Evolutionary conservation across 2,329 filamentous ascomycete species (phyloP), one percentile per base, ranked within the genome.

Genomic region (Ceratocystis harringtonii): DNA sequence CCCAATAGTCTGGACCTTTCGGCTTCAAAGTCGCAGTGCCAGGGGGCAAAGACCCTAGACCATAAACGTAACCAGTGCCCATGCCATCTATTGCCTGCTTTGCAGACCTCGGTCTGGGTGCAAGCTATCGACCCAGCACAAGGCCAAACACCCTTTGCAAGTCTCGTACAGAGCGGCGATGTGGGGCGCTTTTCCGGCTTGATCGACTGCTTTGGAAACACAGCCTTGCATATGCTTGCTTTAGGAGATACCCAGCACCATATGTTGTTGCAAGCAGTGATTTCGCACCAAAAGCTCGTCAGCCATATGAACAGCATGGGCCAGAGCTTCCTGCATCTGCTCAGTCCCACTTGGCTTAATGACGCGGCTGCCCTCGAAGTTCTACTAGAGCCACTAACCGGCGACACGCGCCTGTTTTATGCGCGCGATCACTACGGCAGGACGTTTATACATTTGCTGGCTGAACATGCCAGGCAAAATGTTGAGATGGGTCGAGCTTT

Each of bases 381-480:
- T 1, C 67, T 74, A 32, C 69, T 68, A 43, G 70, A 66, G 60
- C 70, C 74, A 7, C 69, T 76, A 12, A 65, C 57, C 0, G 66
- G 71, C 2, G 67, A 79, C 10, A 60, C 74, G 5, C 61, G 68
- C 1, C 62, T 67, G 0, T 63, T 75, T 1, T 72, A 73, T 22
- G 69, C 71, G 1, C 71, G 72, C 15, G 81, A 84, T 68, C 71
- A 75, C 45, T 83, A 81, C 68, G 81, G 81, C 0, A 79, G 81
- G 48, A 82, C 75, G 4, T 75, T 80, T 57, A 80, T 81, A 36
- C 81, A 84, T 69, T 71, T 77, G 2, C 71, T 80, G 0, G 58
- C 62, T 2, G 58, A 65, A 17, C 30, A 50, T 3, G 60, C 63
- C 19, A 41, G 58, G 4, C 30, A 19, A 4, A 50, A 65, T 30